Evolutionary conservation across 2,329 filamentous ascomycete species (phyloP).

Genomic region (Talaromyces sp.): DNA sequence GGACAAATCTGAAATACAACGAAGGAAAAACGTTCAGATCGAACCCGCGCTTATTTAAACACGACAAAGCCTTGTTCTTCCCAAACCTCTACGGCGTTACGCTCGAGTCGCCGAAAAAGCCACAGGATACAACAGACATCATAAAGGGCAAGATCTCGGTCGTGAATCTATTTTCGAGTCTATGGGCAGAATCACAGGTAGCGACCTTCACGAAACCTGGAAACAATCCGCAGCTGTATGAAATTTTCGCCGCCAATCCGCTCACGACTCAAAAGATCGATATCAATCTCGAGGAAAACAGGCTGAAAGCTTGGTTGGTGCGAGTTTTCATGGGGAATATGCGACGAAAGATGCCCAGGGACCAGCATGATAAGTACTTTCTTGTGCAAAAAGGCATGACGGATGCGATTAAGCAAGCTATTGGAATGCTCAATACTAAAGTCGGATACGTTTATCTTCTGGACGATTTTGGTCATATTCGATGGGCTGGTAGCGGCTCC

Average conservation of each 20-base stretch:
- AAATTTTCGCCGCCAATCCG: conserved; percentile 52
- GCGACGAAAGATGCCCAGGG: conserved; percentile 44
- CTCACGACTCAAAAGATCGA: conserved; percentile 70
- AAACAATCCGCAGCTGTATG: conserved; percentile 66
- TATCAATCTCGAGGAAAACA: conserved; percentile 83
- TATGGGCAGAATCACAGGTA: conserved; percentile 82
- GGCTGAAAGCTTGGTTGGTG: conserved; percentile 58
- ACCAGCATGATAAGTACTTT: conserved; percentile 58
- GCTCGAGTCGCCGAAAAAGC: conserved; percentile 56
- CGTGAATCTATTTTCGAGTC: conserved; percentile 74
- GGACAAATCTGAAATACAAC: conserved; percentile 75
- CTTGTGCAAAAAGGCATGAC: conserved; percentile 56
- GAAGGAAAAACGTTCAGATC: conserved; percentile 90
- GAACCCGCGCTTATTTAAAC: conserved; percentile 77
- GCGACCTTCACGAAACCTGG: conserved; percentile 64
- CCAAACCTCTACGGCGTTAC: conserved; percentile 85
- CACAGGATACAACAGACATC: conserved; percentile 68
- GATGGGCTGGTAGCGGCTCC: conserved; percentile 78
- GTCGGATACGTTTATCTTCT: conserved; percentile 93
- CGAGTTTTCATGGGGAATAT: conserved; percentile 52
- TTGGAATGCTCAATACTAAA: conserved; percentile 76
- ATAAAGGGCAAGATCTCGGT: conserved; percentile 71
- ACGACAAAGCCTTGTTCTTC: conserved; percentile 81
- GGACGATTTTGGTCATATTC: conserved; percentile 80
- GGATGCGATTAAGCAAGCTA: conserved; percentile 55